These are phyloP conservation scores for Penicillium expansum DNA, from an alignment of 2,329 filamentous ascomycete species.

Conservation along the genomic window DNA sequence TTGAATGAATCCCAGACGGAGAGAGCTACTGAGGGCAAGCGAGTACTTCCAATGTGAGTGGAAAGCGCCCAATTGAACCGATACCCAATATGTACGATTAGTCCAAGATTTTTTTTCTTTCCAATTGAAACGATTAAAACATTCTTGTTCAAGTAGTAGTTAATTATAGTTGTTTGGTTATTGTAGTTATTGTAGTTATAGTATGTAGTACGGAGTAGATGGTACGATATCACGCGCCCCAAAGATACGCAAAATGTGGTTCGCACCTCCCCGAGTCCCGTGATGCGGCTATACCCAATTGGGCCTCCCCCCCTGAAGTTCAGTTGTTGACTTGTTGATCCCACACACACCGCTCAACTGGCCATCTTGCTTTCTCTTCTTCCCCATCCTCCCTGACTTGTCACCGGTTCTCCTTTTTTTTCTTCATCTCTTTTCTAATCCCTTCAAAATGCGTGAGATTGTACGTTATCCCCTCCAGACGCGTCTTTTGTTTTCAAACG, in stretches of 20 bases:
- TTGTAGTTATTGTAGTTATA: neutral
- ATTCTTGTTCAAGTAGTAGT: neutral
- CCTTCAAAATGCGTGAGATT: conserved; percentile 64
- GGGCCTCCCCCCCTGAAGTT: conserved; percentile 23
- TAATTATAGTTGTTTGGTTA: neutral
- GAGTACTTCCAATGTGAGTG: neutral
- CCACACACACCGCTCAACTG: conserved; percentile 37
- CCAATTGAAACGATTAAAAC: neutral
- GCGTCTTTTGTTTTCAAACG: conserved; percentile 34
- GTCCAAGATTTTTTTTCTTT: neutral
- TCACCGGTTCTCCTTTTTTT: conserved; percentile 22
- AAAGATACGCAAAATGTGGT: conserved; percentile 22
- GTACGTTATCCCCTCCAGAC: conserved; percentile 49
- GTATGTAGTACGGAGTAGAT: neutral
- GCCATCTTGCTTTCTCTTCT: conserved; percentile 24
- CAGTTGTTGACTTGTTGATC: conserved; percentile 30
- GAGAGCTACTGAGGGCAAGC: too few species aligned
- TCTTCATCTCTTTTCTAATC: conserved; percentile 11
- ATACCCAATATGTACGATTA: conserved; percentile 2
- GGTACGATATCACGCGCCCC: neutral
- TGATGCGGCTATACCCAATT: conserved; percentile 29
- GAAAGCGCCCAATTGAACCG: neutral
- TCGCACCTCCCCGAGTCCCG: conserved; percentile 30
- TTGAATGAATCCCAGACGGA: too few species aligned
- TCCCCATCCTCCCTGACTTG: conserved; percentile 22